Conservation (phyloP, 441 rosid genomes). For the Cnidoscolus chayamansa region DNA sequence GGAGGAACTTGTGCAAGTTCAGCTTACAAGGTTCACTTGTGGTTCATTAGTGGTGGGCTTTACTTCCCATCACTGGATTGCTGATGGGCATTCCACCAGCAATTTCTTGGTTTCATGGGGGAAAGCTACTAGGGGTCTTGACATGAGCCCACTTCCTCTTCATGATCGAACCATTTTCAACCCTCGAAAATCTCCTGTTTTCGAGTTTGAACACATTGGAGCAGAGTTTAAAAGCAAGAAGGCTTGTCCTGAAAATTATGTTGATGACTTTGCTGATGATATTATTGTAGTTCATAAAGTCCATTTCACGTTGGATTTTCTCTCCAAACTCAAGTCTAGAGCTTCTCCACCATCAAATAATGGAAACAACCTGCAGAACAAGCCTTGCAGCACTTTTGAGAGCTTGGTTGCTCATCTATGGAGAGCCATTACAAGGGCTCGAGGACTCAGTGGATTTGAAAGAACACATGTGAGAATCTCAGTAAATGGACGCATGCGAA, state of each 20-base stretch:
- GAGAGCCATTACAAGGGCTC: constrained; percentile 18
- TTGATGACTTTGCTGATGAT: constrained; percentile 4
- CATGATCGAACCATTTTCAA: constrained; percentile 13
- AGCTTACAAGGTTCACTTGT: constrained; percentile 18
- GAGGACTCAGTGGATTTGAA: background rate
- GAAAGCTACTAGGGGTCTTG: constrained; percentile 11
- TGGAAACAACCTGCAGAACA: background rate
- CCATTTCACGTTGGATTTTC: constrained; percentile 19
- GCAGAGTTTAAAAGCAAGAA: constrained; percentile 3
- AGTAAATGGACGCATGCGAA: constrained; percentile 6
- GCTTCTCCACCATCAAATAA: background rate
- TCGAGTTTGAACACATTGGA: constrained; percentile 14
- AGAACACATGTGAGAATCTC: constrained; percentile 7
- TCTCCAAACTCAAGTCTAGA: constrained; percentile 10
- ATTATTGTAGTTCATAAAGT: constrained; percentile 13
- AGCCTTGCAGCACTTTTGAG: constrained; percentile 19
- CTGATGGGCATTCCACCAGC: constrained; percentile 19
- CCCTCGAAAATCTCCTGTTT: background rate
- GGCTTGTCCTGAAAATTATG: background rate
- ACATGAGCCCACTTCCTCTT: constrained; percentile 8
- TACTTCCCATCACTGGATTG: constrained; percentile 12
- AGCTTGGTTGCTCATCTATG: constrained; percentile 20
- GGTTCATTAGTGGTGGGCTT: constrained; percentile 20
- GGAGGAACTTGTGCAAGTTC: constrained; percentile 18
- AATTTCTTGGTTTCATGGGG: constrained; percentile 20